phyloP scores from a whole-genome alignment of 108 stramenopile genomes.

The Nitzschia inconspicua region DNA sequence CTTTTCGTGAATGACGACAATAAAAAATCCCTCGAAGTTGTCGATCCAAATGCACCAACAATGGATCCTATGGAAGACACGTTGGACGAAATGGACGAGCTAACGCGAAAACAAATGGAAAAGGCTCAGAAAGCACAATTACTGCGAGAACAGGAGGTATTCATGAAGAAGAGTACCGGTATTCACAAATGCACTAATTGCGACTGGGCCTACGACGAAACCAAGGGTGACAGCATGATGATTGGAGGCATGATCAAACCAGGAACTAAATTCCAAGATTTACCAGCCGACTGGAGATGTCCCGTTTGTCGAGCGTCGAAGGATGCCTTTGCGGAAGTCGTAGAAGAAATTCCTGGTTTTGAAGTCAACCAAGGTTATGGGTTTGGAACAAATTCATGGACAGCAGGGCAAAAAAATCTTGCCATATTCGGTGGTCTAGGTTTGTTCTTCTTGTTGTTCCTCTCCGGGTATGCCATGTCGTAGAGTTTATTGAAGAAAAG shows the following conservation, averaged over 20 bases:
- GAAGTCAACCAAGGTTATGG: slow-evolving; percentile 94
- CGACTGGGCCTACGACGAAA: slow-evolving; percentile 84
- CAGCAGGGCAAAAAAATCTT: slow-evolving; percentile 80
- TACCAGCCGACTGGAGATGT: slow-evolving; percentile 89
- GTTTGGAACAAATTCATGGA: slow-evolving; percentile 89
- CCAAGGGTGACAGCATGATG: slow-evolving; percentile 76
- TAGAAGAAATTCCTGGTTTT: slow-evolving; percentile 91
- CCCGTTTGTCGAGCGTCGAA: slow-evolving; percentile 88
- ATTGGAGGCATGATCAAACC: slow-evolving; percentile 86
- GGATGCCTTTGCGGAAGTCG: slow-evolving; percentile 82
- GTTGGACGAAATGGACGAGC: slow-evolving; percentile 47
- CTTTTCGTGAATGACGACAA: too few species aligned
- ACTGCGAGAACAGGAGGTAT: slow-evolving; percentile 89
- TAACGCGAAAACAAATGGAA: slow-evolving; percentile 46
- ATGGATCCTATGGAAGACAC: slow-evolving; percentile 30
- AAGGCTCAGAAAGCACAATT: slow-evolving; percentile 57
- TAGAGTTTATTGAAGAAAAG: too few species aligned
- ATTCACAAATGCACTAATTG: slow-evolving; percentile 84
- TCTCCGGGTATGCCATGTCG: slow-evolving; percentile 72
- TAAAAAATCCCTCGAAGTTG: too few species aligned
- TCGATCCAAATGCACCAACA: not conserved
- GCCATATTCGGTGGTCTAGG: slow-evolving; percentile 89
- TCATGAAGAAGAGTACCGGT: slow-evolving; percentile 83
- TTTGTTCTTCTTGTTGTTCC: slow-evolving; percentile 81
- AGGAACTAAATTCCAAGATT: slow-evolving; percentile 73